Evolutionary conservation across 208 protist genomes (phyloP), one percentile per base, ranked within the genome.

Genomic region (Trypanosoma scelopori): DNA sequence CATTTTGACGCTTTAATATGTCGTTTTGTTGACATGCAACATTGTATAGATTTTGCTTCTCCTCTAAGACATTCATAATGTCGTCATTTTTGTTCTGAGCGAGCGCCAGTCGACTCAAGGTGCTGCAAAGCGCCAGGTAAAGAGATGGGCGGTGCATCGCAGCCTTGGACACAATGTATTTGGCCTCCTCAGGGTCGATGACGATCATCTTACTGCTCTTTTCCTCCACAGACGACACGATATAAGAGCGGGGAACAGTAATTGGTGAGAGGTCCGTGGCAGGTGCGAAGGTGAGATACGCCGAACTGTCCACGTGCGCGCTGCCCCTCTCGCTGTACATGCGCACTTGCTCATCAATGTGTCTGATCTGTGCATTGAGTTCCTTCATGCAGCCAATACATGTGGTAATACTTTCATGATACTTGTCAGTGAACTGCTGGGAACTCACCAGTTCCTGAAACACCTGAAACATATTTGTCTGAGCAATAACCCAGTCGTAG

Each of bases 401-500:
- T 35, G 69, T 63, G 2, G 71, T 81, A n/a, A 89, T 76, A 9
- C 27, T 50, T 28, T 77, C 76, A 64, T 84, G 72, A 22, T 85
- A 62, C 3, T 71, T 52, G 41, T 89, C 74, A 5, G 74, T 72
- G 61, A 57, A 57, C n/a, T 51, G 51, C 52, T 89, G 76, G 4
- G 79, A 82, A 28, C 55, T 75, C 37, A 71, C 65, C 18, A 81
- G 65, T 16, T 71, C 48, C 20, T 68, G 60, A 42, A 69, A 84
- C 15, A 76, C 69, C 5, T 58, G 48, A 43, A 86, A 84, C 11
- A 65, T 61, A 11, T 65, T 47, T 30, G 85, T 41, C 41, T 89
- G 83, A 3, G 79, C 70, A 28, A 81, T 59, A 42, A 80, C 45
- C 83, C 83, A 89, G 23, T 81, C 69, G 23, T 59, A 74, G 16